phyloP scores from a whole-genome alignment of 345 rosid genomes.

The Arabidopsis arenosa region DNA sequence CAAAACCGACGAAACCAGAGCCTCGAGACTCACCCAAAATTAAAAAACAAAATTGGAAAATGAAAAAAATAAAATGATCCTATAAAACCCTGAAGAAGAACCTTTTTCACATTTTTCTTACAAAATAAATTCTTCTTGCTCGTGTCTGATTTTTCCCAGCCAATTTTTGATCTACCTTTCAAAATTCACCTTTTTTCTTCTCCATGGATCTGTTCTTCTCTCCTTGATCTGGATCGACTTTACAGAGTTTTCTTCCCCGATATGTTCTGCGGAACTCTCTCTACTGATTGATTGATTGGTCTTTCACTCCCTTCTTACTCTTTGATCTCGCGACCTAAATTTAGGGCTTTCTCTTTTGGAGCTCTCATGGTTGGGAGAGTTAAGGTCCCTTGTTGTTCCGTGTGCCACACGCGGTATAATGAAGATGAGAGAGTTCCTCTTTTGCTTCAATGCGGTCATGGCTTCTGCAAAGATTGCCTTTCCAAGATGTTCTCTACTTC shows the following conservation, averaged over 20 bases:
- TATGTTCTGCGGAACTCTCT: constrained; percentile 41
- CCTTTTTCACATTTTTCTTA: constrained; percentile 47
- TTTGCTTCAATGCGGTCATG: constrained; percentile 93
- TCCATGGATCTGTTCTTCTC: constrained; percentile 43
- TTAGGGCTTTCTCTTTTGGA: constrained; percentile 39
- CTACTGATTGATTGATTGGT: constrained; percentile 17
- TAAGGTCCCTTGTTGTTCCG: constrained; percentile 89
- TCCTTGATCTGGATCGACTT: constrained; percentile 42
- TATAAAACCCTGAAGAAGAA: constrained; percentile 47
- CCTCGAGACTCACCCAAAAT: not conserved
- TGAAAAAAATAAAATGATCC: not conserved
- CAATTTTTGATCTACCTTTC: constrained; percentile 42
- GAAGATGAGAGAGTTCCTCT: constrained; percentile 91
- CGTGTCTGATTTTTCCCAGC: constrained; percentile 44
- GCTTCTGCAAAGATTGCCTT: constrained; percentile 90
- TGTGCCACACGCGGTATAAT: constrained; percentile 91
- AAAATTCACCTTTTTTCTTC: constrained; percentile 21
- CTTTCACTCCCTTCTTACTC: constrained; percentile 38
- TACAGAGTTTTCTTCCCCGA: not conserved
- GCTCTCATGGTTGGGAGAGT: constrained; percentile 48
- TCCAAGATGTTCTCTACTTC: constrained; percentile 90
- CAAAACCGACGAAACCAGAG: constrained; percentile 35
- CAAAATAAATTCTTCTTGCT: constrained; percentile 17
- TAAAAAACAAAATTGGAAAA: not conserved
- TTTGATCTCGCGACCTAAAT: constrained; percentile 36